phyloP scores from a whole-genome alignment of 2,329 filamentous ascomycete species.

The Stagonosporopsis chrysanthemi region DNA sequence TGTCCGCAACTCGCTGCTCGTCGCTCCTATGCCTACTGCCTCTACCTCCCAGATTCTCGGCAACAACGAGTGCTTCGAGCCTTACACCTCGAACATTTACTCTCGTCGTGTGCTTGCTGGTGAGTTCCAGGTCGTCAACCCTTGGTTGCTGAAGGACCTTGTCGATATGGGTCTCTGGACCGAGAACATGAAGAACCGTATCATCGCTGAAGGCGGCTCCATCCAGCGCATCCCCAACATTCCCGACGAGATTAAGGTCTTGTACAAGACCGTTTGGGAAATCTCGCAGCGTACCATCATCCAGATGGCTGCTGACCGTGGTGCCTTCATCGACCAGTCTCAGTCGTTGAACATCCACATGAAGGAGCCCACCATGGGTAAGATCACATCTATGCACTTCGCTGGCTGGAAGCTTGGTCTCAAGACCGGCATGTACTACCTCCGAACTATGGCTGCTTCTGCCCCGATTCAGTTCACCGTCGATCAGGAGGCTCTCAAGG shows the following conservation, averaged over 20 bases:
- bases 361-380: conserved; percentile 99
- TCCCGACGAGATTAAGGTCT: conserved; percentile 89
- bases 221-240: conserved; percentile 98
- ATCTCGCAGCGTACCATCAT: conserved; percentile 95
- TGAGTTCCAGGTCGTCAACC: conserved; percentile 99
- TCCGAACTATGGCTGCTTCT: conserved; percentile 95
- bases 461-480: conserved; percentile 99
- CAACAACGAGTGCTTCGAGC: conserved; percentile 99
- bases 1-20: conserved; percentile 91
- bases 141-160: conserved; percentile 96
- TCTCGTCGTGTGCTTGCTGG: conserved; percentile 96
- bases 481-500: conserved; percentile 92
- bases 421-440: conserved; percentile 99
- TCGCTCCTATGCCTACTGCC: conserved; percentile 97
- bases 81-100: conserved; percentile 99
- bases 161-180: conserved; percentile 99
- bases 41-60: conserved; percentile 97
- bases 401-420: conserved; percentile 98
- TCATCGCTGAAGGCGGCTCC: conserved; percentile 95
- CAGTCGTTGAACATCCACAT: conserved; percentile 99
- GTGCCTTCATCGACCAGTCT: conserved; percentile 98
- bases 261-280: conserved; percentile 99
- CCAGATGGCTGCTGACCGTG: conserved; percentile 97
- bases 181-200: conserved; percentile 99
- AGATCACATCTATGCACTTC: conserved; percentile 99